Evolutionary conservation across 768 basidiomycete species (phyloP).

Genomic region (Rhodotorula kratochvilovae): DNA sequence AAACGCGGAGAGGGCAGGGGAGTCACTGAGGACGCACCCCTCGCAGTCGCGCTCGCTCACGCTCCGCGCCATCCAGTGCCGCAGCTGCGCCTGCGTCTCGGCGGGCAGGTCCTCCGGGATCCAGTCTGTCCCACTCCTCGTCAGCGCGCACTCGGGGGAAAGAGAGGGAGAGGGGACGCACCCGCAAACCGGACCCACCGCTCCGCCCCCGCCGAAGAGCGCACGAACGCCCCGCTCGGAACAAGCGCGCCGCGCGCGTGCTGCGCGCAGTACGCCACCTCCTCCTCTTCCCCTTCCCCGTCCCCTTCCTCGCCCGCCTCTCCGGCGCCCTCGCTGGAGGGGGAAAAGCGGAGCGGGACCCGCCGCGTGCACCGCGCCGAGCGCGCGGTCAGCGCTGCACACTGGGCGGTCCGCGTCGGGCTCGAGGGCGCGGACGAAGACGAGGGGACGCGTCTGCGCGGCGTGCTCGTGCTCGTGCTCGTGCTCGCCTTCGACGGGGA

Average conservation of each 20-base stretch:
- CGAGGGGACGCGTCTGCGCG: neutral
- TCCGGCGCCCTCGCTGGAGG: neutral
- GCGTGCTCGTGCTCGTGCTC: neutral
- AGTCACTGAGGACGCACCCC: too few relatives aligned
- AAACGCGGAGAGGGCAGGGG: too few relatives aligned
- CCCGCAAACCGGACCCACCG: slow-evolving; percentile 8
- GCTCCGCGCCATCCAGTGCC: neutral
- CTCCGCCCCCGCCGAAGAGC: neutral
- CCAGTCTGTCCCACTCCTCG: slow-evolving; percentile 23
- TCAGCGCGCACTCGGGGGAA: neutral
- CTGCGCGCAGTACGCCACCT: slow-evolving; percentile 1
- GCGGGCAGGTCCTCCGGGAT: slow-evolving; percentile 18
- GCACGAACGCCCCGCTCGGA: slow-evolving; percentile 5
- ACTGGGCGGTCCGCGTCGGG: neutral
- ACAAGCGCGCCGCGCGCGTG: slow-evolving; percentile 6
- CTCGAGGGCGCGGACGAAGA: too few relatives aligned
- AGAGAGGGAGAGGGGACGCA: neutral
- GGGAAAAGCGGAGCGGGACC: neutral
- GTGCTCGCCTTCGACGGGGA: neutral
- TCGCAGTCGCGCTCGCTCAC: neutral
- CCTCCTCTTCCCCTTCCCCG: neutral
- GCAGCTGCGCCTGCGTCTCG: slow-evolving; percentile 1
- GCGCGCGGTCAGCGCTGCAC: neutral
- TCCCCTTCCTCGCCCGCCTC: neutral
- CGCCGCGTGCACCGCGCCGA: neutral